These are phyloP conservation scores for Eutypa lata DNA, from an alignment of 2,329 filamentous ascomycete genomes.

Conservation along the genomic window DNA sequence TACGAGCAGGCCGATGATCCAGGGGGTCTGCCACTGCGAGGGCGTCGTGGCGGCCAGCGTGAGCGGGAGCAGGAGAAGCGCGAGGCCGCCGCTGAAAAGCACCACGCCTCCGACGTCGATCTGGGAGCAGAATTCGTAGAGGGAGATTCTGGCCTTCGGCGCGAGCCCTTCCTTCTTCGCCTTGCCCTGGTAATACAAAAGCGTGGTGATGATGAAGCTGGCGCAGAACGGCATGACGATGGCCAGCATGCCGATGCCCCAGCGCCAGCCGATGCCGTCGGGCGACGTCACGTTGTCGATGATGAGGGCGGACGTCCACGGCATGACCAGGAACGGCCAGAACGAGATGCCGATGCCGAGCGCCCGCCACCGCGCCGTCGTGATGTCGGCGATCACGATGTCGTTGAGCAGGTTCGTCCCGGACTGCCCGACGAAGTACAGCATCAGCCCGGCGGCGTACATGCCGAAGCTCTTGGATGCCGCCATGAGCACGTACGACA, in stretches of 20 bases:
- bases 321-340: constrained; percentile 42
- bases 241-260: constrained; percentile 57
- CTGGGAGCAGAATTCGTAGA: constrained; percentile 33
- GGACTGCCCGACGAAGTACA: constrained; percentile 57
- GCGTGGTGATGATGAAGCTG: constrained; percentile 43
- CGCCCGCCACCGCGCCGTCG: constrained; percentile 47
- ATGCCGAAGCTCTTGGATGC: constrained; percentile 48
- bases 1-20: constrained; percentile 41
- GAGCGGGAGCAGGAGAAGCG: constrained; percentile 44
- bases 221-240: constrained; percentile 51
- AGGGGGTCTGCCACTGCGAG: constrained; percentile 41
- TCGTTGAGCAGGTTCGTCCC: constrained; percentile 60
- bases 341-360: constrained; percentile 46
- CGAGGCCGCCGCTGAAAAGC: constrained; percentile 45
- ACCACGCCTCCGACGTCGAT: constrained; percentile 40
- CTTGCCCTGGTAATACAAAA: constrained; percentile 47
- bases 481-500: constrained; percentile 58
- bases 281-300: constrained; percentile 36
- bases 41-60: constrained; percentile 40
- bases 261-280: constrained; percentile 45
- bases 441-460: constrained; percentile 52
- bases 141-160: constrained; percentile 14
- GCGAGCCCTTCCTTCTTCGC: constrained; percentile 43
- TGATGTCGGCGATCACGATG: constrained; percentile 63
- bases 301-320: constrained; percentile 52